Percentiles rank a stretch among this genome's conserved stretches.
These are phyloP conservation scores for Lachancea waltii DNA, from an alignment of 805 yeast genomes.

Conservation along the genomic window DNA sequence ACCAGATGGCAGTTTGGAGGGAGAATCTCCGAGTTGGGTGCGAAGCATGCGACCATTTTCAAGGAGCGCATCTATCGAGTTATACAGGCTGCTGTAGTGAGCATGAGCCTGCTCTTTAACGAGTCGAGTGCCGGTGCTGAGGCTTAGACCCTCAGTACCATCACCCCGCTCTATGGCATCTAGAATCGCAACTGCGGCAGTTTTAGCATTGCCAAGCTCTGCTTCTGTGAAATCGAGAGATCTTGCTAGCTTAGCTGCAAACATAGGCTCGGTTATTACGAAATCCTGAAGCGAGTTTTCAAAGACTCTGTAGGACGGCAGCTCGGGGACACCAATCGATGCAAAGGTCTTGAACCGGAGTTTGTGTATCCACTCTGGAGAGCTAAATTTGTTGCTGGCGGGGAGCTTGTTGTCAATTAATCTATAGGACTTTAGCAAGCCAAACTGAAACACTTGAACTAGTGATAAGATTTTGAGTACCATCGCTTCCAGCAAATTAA, in stretches of 20 bases:
- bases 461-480: constrained; percentile 28
- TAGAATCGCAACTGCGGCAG: constrained; percentile 13
- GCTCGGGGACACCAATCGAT: constrained; percentile 69
- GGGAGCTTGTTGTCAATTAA: constrained; percentile 23
- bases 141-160: constrained; percentile 12
- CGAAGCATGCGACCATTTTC: constrained; percentile 12
- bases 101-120: constrained; percentile 27
- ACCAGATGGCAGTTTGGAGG: background rate
- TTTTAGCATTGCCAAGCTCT: constrained; percentile 16
- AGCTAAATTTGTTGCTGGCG: constrained; percentile 22
- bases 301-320: constrained; percentile 42
- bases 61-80: constrained; percentile 13
- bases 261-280: constrained; percentile 16
- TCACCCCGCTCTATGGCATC: constrained; percentile 20
- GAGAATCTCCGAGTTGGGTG: constrained; percentile 5
- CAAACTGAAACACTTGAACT: constrained; percentile 33
- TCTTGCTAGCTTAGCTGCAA: constrained; percentile 15
- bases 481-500: constrained; percentile 19
- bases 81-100: constrained; percentile 27
- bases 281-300: constrained; percentile 20
- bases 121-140: constrained; percentile 24
- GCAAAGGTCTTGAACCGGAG: constrained; percentile 75
- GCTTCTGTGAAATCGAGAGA: constrained; percentile 14
- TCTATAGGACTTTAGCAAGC: constrained; percentile 21
- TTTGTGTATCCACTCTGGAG: constrained; percentile 36